A percentile compares a stretch with the other conserved stretches of the same genome.
phyloP scores from a whole-genome alignment of 2,329 filamentous ascomycete species.

The Alternaria burnsii region DNA sequence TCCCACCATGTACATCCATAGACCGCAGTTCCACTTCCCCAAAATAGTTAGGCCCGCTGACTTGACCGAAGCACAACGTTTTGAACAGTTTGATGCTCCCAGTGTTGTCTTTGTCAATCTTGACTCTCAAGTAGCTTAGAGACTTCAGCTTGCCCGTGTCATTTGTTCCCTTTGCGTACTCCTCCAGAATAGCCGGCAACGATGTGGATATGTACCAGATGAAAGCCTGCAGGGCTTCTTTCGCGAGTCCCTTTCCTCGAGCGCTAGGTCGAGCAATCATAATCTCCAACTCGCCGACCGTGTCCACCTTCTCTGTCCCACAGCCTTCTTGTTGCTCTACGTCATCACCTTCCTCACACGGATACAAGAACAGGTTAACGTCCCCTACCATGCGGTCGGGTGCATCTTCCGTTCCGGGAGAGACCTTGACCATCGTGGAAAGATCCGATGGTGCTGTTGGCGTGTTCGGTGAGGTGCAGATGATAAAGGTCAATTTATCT shows the following conservation, averaged over 20 bases:
- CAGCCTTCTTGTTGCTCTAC: constrained; percentile 12
- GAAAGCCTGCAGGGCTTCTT: constrained; percentile 71
- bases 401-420: constrained; percentile 58
- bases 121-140: constrained; percentile 64
- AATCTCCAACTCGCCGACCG: constrained; percentile 80
- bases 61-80: constrained; percentile 64
- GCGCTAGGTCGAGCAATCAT: constrained; percentile 75
- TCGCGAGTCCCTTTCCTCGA: constrained; percentile 71
- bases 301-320: constrained; percentile 2
- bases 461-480: constrained; percentile 59
- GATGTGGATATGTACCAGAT: constrained; percentile 71
- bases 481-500: constrained; percentile 93
- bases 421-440: constrained; percentile 4
- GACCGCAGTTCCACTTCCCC: constrained; percentile 66
- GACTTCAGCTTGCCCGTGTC: constrained; percentile 16
- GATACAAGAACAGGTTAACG: constrained; percentile 74
- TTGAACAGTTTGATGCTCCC: constrained; percentile 69
- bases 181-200: constrained; percentile 63
- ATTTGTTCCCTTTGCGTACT: constrained; percentile 55
- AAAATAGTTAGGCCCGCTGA: constrained; percentile 69
- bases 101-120: constrained; percentile 66
- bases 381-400: constrained; percentile 60
- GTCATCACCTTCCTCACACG: constrained; percentile 28
- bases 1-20: not conserved
- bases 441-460: constrained; percentile 2